Conservation (phyloP, 768 basidiomycete genomes). For the Russula foetens region DNA sequence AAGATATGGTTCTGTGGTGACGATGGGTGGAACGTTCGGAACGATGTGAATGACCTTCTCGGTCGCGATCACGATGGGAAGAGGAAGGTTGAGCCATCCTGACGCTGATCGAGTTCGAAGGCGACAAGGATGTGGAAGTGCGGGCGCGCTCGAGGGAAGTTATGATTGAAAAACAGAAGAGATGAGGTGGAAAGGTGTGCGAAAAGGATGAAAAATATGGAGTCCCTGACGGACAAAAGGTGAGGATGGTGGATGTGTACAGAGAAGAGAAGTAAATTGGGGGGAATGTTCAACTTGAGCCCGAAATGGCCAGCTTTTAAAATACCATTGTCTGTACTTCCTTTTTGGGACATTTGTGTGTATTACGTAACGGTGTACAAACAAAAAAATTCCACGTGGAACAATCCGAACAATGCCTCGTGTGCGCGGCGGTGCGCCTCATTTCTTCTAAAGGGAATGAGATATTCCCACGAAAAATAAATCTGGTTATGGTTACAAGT, state of each 20-base stretch:
- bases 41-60: constrained; percentile 44
- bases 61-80: constrained; percentile 55
- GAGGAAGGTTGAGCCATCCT: constrained; percentile 88
- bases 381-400: constrained; percentile 24
- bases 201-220: constrained; percentile 7
- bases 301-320: constrained; percentile 15
- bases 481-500: neutral
- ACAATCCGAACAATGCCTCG: constrained; percentile 8
- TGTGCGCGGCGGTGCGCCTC: constrained; percentile 17
- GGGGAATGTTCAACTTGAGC: constrained; percentile 26
- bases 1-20: constrained; percentile 81
- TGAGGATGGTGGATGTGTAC: constrained; percentile 22
- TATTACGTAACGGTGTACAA: constrained; percentile 23
- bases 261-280: constrained; percentile 21
- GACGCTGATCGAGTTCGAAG: constrained; percentile 53
- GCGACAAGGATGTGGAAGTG: constrained; percentile 71
- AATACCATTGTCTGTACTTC: constrained; percentile 24
- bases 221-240: constrained; percentile 22
- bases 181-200: neutral
- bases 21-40: constrained; percentile 57
- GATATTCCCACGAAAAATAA: constrained; percentile 10
- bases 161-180: constrained; percentile 30
- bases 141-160: constrained; percentile 58
- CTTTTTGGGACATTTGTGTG: constrained; percentile 18
- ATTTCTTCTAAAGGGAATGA: constrained; percentile 15